These are phyloP conservation scores for Citrullus amarus DNA, from an alignment of 306 rosid genomes.

Conservation along the genomic window DNA sequence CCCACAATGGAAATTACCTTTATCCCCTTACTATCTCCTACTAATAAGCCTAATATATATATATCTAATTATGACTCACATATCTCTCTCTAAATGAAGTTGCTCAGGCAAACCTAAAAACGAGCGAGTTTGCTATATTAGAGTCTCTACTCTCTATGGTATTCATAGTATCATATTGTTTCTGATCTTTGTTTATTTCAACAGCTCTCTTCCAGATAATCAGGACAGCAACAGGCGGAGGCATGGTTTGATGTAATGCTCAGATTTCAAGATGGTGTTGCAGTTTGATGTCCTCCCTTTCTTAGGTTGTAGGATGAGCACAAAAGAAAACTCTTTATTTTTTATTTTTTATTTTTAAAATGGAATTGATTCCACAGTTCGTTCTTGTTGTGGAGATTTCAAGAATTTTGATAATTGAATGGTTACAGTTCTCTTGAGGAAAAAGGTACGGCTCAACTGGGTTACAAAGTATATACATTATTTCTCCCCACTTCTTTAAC, in stretches of 20 bases:
- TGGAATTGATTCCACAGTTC: conserved; percentile 18
- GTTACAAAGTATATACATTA: too few relatives aligned
- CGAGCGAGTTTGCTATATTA: not conserved
- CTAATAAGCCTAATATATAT: too few relatives aligned
- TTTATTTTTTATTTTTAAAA: not conserved
- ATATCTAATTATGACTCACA: too few relatives aligned
- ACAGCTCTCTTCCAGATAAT: conserved; percentile 95
- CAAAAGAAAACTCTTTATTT: not conserved
- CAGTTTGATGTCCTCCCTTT: not conserved
- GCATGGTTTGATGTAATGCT: conserved; percentile 50
- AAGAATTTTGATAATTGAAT: conserved; percentile 6
- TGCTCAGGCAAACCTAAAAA: not conserved
- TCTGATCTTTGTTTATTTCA: conserved; percentile 7
- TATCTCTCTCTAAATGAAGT: not conserved
- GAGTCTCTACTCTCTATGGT: not conserved
- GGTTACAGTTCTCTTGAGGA: not conserved
- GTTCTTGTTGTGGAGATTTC: conserved; percentile 31
- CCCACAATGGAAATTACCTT: too few relatives aligned
- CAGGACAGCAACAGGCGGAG: conserved; percentile 92
- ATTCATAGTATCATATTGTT: conserved; percentile 1
- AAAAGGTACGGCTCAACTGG: too few relatives aligned
- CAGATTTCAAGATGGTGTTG: not conserved
- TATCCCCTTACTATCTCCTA: too few relatives aligned
- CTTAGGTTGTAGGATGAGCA: not conserved
- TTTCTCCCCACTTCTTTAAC: too few relatives aligned